phyloP scores from a whole-genome alignment of 441 rosid species.

The Aleurites moluccanus region DNA sequence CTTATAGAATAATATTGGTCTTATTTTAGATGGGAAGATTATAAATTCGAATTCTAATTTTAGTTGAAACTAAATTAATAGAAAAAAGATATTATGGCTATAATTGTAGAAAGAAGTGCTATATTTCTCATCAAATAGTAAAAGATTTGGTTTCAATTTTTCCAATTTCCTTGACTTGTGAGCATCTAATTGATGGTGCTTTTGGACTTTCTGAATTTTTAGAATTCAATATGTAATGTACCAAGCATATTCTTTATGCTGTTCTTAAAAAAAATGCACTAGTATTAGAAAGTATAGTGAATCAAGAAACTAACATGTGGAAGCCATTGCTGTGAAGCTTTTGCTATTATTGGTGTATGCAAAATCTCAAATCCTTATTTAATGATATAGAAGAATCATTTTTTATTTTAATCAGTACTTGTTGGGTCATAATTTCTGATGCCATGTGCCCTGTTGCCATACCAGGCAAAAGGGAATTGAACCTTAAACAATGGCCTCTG shows the following conservation, averaged over 20 bases:
- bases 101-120: no score
- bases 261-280: not conserved
- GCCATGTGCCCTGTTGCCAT: not conserved
- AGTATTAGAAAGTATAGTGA: not conserved
- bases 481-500: not conserved
- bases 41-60: no score
- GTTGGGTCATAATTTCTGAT: conserved; percentile 2
- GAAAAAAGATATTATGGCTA: no score
- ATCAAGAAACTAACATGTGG: conserved; percentile 25
- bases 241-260: conserved; percentile 25
- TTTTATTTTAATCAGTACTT: not conserved
- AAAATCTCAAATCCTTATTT: conserved; percentile 15
- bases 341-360: not conserved
- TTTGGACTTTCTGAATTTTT: not conserved
- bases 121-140: no score
- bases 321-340: conserved; percentile 14
- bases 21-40: no score
- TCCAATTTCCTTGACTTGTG: not conserved
- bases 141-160: not conserved
- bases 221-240: not conserved
- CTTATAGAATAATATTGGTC: no score
- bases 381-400: conserved; percentile 11
- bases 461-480: not conserved
- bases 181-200: not conserved
- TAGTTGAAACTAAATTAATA: no score